Percentiles rank a stretch among this genome's conserved stretches.
phyloP scores from a whole-genome alignment of 1,284 basidiomycete genomes.

The Gomphus bonarii region DNA sequence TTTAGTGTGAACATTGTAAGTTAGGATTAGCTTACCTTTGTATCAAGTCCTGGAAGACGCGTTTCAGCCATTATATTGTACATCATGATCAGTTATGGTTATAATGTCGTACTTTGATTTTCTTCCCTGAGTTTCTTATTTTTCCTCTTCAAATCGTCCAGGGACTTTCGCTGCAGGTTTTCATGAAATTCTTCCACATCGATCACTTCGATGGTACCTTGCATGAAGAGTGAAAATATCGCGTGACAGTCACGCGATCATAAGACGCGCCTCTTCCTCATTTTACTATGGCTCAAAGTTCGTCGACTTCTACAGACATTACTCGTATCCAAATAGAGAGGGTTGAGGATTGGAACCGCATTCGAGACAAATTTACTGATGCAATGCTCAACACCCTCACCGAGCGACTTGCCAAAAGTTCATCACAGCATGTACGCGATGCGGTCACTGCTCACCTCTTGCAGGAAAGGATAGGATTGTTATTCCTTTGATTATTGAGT shows the following conservation, averaged over 20 bases:
- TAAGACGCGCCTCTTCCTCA: neutral
- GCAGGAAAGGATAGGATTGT: constrained; percentile 28
- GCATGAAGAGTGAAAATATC: neutral
- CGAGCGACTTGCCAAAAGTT: constrained; percentile 27
- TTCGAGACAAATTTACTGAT: constrained; percentile 39
- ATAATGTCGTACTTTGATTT: constrained; percentile 6
- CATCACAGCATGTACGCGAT: constrained; percentile 29
- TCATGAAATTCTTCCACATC: constrained; percentile 8
- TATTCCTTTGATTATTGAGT: constrained; percentile 5
- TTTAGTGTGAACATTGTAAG: neutral
- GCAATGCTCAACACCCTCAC: constrained; percentile 36
- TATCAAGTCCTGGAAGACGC: constrained; percentile 7
- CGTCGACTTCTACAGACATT: constrained; percentile 33
- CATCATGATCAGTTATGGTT: neutral
- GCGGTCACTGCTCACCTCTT: constrained; percentile 37
- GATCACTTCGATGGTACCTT: constrained; percentile 1
- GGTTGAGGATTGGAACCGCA: constrained; percentile 49
- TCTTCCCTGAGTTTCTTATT: neutral
- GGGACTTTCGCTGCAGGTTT: constrained; percentile 1
- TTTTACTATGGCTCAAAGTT: neutral
- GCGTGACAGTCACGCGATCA: constrained; percentile 3
- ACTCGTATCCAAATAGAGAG: constrained; percentile 54
- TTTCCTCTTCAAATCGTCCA: constrained; percentile 5
- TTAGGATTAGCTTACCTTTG: constrained; percentile 3
- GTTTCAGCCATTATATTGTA: neutral